Evolutionary conservation across 176 grass and related monocot genomes (phyloP), one percentile per base, ranked within the genome.

Genomic region (Poa annua): DNA sequence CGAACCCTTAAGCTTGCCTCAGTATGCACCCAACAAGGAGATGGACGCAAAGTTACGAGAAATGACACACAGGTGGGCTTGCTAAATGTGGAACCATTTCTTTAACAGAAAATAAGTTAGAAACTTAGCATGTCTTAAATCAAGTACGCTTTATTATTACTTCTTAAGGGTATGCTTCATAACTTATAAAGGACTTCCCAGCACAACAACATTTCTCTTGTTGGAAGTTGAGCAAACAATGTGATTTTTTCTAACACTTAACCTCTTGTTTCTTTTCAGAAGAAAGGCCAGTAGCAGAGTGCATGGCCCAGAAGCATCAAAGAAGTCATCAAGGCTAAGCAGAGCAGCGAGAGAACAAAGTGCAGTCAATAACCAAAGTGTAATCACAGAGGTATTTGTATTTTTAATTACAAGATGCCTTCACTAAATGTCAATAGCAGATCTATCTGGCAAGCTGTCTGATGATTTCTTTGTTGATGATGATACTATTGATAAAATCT

Each of bases 11-110:
- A 92, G 85, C 80, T 88, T 95, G 71, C 90, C 93, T 78, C 89
- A 88, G 75, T 95, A 95, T 61, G 35, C 90, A 69, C 93, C 93
- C 47, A 92, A 87, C 83, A 95, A 95, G 83, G 93, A 95, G 87
- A 90, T 95, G 52, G 90, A 92, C 65, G 85, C 83, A 50, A 95
- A 95, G 85, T 57, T 79, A 83, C 90, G 87, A 61, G 89, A 95
- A 75, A 88, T 90, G 61, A 77, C 52, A 34, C 88, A 38, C 50
- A 92, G 90, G 93, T 92, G 71, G 62, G 68, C 1, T 81, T 89
- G 72, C 64, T 36, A 82, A 81, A 47, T 77, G 13, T 56, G 20
- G 45, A 59, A 49, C 84, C 52, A 44, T 62, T 72, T 42, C 59
- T 34, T 7, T 47, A 12, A 11, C n/a, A 51, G 39, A 48, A 62